phyloP scores from a whole-genome alignment of 768 basidiomycete genomes.

The Fomitopsis serialis region DNA sequence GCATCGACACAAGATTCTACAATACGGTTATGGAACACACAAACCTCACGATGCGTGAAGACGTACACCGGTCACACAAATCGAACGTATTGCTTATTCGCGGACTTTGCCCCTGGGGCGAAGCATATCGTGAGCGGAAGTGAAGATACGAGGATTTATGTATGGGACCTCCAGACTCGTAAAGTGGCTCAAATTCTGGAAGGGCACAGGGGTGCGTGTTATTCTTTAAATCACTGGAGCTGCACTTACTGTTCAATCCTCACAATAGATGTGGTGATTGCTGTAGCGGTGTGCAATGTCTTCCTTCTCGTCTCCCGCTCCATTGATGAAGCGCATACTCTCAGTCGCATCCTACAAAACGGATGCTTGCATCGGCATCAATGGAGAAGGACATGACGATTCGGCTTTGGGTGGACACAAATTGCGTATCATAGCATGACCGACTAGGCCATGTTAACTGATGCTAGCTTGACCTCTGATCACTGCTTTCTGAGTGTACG shows the following conservation, averaged over 20 bases:
- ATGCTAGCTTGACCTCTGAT: too few relatives aligned
- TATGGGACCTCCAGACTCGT: slow-evolving; percentile 87
- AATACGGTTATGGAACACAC: slow-evolving; percentile 92
- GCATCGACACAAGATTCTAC: slow-evolving; percentile 93
- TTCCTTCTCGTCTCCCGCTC: background rate
- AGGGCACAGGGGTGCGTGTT: slow-evolving; percentile 67
- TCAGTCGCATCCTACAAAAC: slow-evolving; percentile 71
- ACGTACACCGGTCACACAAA: slow-evolving; percentile 87
- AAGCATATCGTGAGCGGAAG: slow-evolving; percentile 83
- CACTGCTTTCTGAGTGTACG: too few relatives aligned
- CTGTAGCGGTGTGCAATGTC: slow-evolving; percentile 51
- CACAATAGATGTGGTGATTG: slow-evolving; percentile 56
- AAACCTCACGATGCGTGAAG: slow-evolving; percentile 86
- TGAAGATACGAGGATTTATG: slow-evolving; percentile 82
- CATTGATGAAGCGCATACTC: slow-evolving; percentile 2
- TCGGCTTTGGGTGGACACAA: slow-evolving; percentile 65
- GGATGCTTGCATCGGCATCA: slow-evolving; percentile 81
- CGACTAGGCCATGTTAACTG: too few relatives aligned
- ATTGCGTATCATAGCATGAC: too few relatives aligned
- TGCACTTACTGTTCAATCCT: background rate
- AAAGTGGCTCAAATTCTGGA: slow-evolving; percentile 70
- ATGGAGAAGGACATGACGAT: slow-evolving; percentile 88
- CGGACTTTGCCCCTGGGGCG: slow-evolving; percentile 58
- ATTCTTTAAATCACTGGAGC: background rate
- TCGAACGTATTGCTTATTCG: slow-evolving; percentile 74